These are phyloP conservation scores for Trypanosoma cruzi DNA, from an alignment of 208 protist genomes.

Conservation along the genomic window DNA sequence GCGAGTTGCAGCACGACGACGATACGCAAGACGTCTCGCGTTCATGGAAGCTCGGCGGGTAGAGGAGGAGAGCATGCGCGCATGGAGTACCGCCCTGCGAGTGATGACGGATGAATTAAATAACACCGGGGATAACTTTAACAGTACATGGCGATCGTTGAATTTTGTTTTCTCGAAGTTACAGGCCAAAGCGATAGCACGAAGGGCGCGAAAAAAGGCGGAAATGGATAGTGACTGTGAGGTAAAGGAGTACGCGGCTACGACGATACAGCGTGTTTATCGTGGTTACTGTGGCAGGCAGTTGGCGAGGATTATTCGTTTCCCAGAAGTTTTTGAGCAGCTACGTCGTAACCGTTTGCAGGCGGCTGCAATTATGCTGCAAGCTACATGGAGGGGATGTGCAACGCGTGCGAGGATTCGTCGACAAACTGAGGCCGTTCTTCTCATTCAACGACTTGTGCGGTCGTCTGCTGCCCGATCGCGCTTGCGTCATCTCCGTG, in stretches of 20 bases:
- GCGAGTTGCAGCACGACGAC: slow-evolving; percentile 27
- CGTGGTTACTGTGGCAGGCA: slow-evolving; percentile 34
- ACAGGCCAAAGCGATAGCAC: slow-evolving; percentile 47
- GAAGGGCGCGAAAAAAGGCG: slow-evolving; percentile 38
- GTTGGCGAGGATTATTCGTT: slow-evolving; percentile 31
- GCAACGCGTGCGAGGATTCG: slow-evolving; percentile 24
- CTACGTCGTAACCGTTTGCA: slow-evolving; percentile 9
- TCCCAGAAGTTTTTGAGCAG: slow-evolving; percentile 39
- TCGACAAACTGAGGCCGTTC: slow-evolving; percentile 21
- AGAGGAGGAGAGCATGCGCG: slow-evolving; percentile 41
- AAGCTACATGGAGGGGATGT: slow-evolving; percentile 36
- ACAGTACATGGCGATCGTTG: slow-evolving; percentile 25
- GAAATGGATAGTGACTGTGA: slow-evolving; percentile 27
- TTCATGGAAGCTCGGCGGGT: slow-evolving; percentile 43
- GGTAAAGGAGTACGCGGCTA: slow-evolving; percentile 36
- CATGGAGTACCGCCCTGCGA: slow-evolving; percentile 58
- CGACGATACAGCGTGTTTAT: slow-evolving; percentile 39
- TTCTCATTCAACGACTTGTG: slow-evolving; percentile 45
- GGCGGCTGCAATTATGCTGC: slow-evolving; percentile 36
- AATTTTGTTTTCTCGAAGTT: slow-evolving; percentile 66
- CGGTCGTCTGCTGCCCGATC: slow-evolving; percentile 30
- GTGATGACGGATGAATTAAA: slow-evolving; percentile 8
- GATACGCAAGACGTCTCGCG: slow-evolving; percentile 42
- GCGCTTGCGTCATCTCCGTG: slow-evolving; percentile 17
- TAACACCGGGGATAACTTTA: slow-evolving; percentile 11